Evolutionary conservation across 441 rosid genomes (phyloP), one percentile per base, ranked within the genome.

Genomic region (Hura crepitans): DNA sequence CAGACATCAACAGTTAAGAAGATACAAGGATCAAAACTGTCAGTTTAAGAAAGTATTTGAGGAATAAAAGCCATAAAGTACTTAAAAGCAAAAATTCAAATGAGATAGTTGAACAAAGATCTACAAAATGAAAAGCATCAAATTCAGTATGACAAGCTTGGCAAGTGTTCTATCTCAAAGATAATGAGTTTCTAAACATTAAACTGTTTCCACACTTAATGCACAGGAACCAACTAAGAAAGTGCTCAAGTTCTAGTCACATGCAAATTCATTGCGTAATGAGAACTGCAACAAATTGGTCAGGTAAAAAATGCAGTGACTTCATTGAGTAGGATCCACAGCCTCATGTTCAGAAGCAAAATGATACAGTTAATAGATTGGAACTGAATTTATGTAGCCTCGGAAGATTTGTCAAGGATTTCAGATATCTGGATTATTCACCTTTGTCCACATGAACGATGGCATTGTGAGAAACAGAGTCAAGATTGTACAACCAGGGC

Each of bases 401-500:
- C 25, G n/a, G 23, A 23, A 13, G 3, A 35, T 35, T 3, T 35
- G 39, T 45, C 3, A 15, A n/a, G 23, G 37, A 70, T 30, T 31
- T 42, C 23, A 54, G 23, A 22, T 30, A 27, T 5, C 62, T 20
- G 53, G 68, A 65, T 6, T 10, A 47, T 65, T n/a, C 81, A 92
- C 99, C 97, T 90, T 90, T 45, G 59, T 81, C 99, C 99, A 95
- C 95, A 87, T 92, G 68, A 78, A 80, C 64, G 75, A 77, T 35
- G 98, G 97, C 98, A 92, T 95, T n/a, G 99, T 84, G 65, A 89
- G 73, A 63, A 95, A 95, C 49, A 85, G 81, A 23, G 99, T 95
- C 82, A 95, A 85, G 74, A 92, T 92, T 63, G 88, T 89, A 86
- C 99, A 95, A 63, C 99, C 97, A 62, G 99, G 99, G 59, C 98